Percentiles rank a stretch among this genome's conserved stretches.
phyloP scores from a whole-genome alignment of 164 flowering plant species.

The Vitis amurensis region DNA sequence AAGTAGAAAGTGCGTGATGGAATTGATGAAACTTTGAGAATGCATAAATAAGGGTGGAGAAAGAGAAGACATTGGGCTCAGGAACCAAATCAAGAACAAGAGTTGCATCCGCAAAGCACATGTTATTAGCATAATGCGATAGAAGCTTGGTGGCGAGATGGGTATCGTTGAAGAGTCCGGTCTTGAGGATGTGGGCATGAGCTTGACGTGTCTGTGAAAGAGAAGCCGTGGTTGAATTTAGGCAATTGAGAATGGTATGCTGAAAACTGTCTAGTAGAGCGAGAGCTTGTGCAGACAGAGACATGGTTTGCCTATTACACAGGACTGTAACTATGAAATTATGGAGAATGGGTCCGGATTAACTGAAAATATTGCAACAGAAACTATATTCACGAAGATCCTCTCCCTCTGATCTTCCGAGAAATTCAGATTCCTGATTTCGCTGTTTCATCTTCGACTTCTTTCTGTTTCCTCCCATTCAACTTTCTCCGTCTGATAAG shows the following conservation, averaged over 20 bases:
- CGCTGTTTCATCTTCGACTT: no score
- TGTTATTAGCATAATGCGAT: conserved; percentile 43
- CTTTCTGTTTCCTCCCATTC: no score
- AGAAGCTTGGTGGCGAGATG: conserved; percentile 45
- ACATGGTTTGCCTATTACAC: no score
- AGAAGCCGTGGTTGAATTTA: conserved; percentile 29
- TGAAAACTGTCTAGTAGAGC: conserved; percentile 9
- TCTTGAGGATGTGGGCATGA: conserved; percentile 54
- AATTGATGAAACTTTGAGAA: conserved; percentile 33
- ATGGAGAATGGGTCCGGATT: no score
- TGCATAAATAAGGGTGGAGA: conserved; percentile 51
- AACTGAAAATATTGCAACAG: no score
- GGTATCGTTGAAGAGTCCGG: conserved; percentile 31
- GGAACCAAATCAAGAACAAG: conserved; percentile 30
- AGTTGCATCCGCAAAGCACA: conserved; percentile 31
- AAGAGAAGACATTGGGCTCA: conserved; percentile 33
- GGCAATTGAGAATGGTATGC: conserved; percentile 20
- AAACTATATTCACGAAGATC: no score
- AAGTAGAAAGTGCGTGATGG: conserved; percentile 22
- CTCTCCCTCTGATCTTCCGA: no score
- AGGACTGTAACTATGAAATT: no score
- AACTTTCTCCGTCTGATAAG: no score
- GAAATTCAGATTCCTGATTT: no score
- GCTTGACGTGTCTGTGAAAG: conserved; percentile 41
- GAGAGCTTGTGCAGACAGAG: conserved; percentile 14